Base-by-base conservation (phyloP, 1,284 basidiomycete species). In the Bondarzewia mesenterica region DNA sequence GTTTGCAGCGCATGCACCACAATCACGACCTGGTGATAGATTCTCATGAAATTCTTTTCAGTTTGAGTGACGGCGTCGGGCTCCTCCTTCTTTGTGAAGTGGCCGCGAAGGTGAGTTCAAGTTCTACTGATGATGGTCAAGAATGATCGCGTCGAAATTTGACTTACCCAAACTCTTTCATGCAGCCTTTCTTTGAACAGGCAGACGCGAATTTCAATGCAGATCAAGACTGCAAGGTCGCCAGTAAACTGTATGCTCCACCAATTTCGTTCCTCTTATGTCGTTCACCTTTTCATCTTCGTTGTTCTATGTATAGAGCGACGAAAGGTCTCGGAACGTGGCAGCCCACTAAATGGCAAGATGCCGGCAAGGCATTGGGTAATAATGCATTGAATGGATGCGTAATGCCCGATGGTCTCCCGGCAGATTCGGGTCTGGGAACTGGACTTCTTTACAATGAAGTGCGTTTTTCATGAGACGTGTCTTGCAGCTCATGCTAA, bases 1-100 rank as follows among this genome's bases (percentile, higher is more conserved):
- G 72, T 63, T 29, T n/a, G 4, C 20, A 18, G n/a, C 22, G n/a
- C 35, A 25, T 35, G 6, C 16, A 21, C 46, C 3, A 8, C 6
- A 20, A 8, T 12, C 20, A 12, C 21, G 22, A 21, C 44, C 50
- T 36, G 48, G 46, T 21, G 10, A 45, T 53, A 8, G 20, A 22
- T 44, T 20, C 47, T 16, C 36, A 35, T n/a, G n/a, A n/a, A n/a
- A n/a, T n/a, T n/a, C n/a, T 37, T 40, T 26, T 0, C 49, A 79
- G 77, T 46, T 53, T 78, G 63, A 79, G 78, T 56, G 60, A 73
- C 53, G 63, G 68, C 48, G 71, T 68, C 2, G 80, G 78, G 42
- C 52, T 80, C 16, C 64, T 82, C 10, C 68, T 82, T 16, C 70
- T 81, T 4, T 81, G 78, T 56, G 80, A 81, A 54, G 76, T 80